Evolutionary conservation across 805 yeast species (phyloP).

Genomic region (Candida parachauliodes): DNA sequence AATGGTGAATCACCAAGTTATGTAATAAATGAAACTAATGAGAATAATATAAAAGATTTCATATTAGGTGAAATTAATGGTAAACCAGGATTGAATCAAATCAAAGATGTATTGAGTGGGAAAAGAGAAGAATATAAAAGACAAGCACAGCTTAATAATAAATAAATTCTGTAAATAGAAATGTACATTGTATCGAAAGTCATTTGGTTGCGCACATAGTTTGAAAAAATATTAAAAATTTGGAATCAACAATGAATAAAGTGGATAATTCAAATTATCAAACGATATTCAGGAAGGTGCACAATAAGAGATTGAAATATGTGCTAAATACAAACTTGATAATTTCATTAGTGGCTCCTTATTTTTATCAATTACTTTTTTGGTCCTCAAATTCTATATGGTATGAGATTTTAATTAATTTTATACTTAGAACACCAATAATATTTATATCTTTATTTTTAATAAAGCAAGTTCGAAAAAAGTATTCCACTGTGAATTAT

Average conservation of each 20-base stretch:
- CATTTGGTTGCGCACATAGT: constrained; percentile 1
- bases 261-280: constrained; percentile 14
- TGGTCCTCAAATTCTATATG: constrained; percentile 16
- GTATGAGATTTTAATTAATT: constrained; percentile 15
- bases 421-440: constrained; percentile 26
- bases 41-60: constrained; percentile 31
- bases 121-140: constrained; percentile 32
- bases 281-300: constrained; percentile 26
- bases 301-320: constrained; percentile 32
- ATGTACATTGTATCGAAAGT: too few species aligned
- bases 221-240: not conserved
- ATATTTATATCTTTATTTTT: constrained; percentile 25
- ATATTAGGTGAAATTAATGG: constrained; percentile 39
- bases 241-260: not conserved
- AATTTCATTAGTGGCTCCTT: constrained; percentile 22
- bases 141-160: constrained; percentile 31
- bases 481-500: constrained; percentile 27
- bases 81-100: constrained; percentile 38
- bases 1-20: constrained; percentile 26
- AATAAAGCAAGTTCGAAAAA: constrained; percentile 23
- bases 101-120: constrained; percentile 39
- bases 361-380: constrained; percentile 24
- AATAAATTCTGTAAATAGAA: not conserved
- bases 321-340: constrained; percentile 29
- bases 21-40: constrained; percentile 27